phyloP scores from a whole-genome alignment of 306 rosid genomes.

The Cicer pinnatifidum region DNA sequence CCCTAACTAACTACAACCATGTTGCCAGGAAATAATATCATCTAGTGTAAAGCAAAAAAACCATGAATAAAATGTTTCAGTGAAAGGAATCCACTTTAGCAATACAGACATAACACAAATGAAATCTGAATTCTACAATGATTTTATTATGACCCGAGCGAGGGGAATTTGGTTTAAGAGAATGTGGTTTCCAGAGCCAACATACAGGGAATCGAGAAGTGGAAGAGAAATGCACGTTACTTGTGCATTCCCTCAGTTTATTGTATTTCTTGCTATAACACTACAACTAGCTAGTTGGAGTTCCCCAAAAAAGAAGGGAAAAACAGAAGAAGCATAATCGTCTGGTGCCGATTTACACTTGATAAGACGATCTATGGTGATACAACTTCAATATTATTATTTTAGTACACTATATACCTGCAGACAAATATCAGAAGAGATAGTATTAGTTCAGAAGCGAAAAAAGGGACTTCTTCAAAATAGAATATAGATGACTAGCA shows the following conservation, averaged over 20 bases:
- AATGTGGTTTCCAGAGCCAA: constrained; percentile 31
- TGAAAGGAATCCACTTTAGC: constrained; percentile 17
- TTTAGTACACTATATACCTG: constrained; percentile 57
- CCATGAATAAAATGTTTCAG: constrained; percentile 4
- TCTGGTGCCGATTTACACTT: constrained; percentile 64
- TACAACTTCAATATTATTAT: constrained; percentile 51
- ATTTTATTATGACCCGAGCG: constrained; percentile 43
- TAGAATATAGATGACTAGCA: neutral
- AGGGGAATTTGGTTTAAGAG: constrained; percentile 8
- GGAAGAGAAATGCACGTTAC: constrained; percentile 43
- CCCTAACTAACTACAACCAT: constrained; percentile 10
- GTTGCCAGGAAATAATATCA: constrained; percentile 24
- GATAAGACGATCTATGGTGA: constrained; percentile 48
- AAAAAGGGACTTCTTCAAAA: neutral
- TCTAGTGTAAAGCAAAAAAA: neutral
- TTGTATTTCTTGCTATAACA: constrained; percentile 40
- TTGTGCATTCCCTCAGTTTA: constrained; percentile 37
- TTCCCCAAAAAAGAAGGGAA: constrained; percentile 41
- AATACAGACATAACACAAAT: constrained; percentile 33
- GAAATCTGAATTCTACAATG: constrained; percentile 26
- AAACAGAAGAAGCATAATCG: constrained; percentile 44
- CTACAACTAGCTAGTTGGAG: constrained; percentile 49
- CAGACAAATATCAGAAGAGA: constrained; percentile 42
- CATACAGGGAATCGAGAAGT: neutral
- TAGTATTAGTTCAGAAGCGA: constrained; percentile 36